Conservation (phyloP, 441 rosid species). For the Populus hybrid region DNA sequence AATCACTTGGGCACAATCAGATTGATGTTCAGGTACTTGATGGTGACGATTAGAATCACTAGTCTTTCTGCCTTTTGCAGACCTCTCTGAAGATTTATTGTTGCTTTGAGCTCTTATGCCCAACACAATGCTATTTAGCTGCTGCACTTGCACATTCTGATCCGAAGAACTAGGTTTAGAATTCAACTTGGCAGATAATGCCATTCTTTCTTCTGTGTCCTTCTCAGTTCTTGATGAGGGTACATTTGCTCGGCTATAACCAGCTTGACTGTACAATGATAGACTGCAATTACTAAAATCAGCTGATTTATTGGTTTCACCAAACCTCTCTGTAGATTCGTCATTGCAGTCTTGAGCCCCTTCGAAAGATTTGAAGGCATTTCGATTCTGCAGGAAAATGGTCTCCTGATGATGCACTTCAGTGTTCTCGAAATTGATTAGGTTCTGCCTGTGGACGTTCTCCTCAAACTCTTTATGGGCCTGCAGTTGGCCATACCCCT, state of each 20-base stretch:
- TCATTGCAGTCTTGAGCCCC: slow-evolving; percentile 12
- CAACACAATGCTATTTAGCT: slow-evolving; percentile 36
- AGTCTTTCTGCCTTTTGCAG: slow-evolving; percentile 29
- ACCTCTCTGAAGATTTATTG: slow-evolving; percentile 17
- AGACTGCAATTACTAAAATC: slow-evolving; percentile 10
- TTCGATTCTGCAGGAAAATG: slow-evolving; percentile 13
- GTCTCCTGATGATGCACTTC: slow-evolving; percentile 20
- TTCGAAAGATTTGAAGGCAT: slow-evolving; percentile 13
- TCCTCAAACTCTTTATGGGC: slow-evolving; percentile 13
- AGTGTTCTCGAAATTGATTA: slow-evolving; percentile 16
- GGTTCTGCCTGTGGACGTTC: slow-evolving; percentile 14
- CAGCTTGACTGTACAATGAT: slow-evolving; percentile 18
- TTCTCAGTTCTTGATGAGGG: slow-evolving; percentile 15
- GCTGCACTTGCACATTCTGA: slow-evolving; percentile 25
- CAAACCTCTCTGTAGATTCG: slow-evolving; percentile 16
- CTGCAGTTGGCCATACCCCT: slow-evolving; percentile 14
- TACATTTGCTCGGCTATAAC: slow-evolving; percentile 26
- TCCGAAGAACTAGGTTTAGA: slow-evolving; percentile 19
- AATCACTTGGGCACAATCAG: slow-evolving; percentile 20
- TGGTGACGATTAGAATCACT: slow-evolving; percentile 12
- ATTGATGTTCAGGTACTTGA: slow-evolving; percentile 19
- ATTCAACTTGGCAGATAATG: slow-evolving; percentile 21
- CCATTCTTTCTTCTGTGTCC: slow-evolving; percentile 19
- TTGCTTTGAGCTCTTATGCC: slow-evolving; percentile 40
- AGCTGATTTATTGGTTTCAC: slow-evolving; percentile 14